phyloP scores from a whole-genome alignment of 1,139 yeast genomes.

The Geotrichum fermentans region DNA sequence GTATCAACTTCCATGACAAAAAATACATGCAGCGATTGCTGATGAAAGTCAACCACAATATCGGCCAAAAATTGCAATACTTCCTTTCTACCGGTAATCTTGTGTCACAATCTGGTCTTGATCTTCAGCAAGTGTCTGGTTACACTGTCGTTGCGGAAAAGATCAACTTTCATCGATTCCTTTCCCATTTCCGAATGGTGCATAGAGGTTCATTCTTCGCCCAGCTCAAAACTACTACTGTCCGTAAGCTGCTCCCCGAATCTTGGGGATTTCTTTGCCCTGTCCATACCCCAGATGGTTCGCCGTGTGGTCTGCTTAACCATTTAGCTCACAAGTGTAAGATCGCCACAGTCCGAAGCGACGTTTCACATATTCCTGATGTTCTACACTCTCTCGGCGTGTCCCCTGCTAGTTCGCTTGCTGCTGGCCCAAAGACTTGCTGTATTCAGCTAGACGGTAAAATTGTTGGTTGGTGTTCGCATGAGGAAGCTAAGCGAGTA shows the following conservation, averaged over 20 bases:
- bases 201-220: constrained; percentile 99
- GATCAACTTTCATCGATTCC: constrained; percentile 92
- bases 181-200: constrained; percentile 97
- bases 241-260: constrained; percentile 92
- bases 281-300: constrained; percentile 99
- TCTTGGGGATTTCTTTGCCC: constrained; percentile 99
- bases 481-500: constrained; percentile 76
- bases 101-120: constrained; percentile 94
- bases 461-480: constrained; percentile 91
- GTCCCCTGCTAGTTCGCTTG: constrained; percentile 59
- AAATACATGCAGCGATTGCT: constrained; percentile 80
- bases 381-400: constrained; percentile 75
- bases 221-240: constrained; percentile 94
- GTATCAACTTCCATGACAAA: constrained; percentile 77
- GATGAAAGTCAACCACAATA: constrained; percentile 78
- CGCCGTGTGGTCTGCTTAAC: constrained; percentile 97
- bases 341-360: constrained; percentile 71
- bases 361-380: constrained; percentile 66
- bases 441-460: constrained; percentile 93
- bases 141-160: constrained; percentile 98
- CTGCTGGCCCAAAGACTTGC: constrained; percentile 82
- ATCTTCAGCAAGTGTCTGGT: constrained; percentile 96
- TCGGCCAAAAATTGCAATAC: constrained; percentile 90
- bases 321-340: constrained; percentile 94
- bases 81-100: constrained; percentile 95